Conservation (phyloP, 176 grass and related monocot genomes). For the Saccharum officinarum region DNA sequence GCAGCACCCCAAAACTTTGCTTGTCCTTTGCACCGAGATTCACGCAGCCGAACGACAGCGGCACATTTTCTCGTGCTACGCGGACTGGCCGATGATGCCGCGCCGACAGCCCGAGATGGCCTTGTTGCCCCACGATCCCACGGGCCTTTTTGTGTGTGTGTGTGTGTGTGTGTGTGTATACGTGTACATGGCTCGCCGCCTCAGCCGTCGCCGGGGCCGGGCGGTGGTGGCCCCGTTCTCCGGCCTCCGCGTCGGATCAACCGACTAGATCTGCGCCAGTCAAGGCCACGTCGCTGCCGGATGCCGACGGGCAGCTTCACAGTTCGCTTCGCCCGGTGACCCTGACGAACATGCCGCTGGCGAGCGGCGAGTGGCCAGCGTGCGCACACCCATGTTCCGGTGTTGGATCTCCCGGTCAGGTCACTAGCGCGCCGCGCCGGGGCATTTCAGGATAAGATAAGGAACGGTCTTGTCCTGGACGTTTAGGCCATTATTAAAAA, state of each 20-base stretch:
- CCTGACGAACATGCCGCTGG: not conserved
- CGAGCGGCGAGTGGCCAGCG: not conserved
- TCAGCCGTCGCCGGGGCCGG: not conserved
- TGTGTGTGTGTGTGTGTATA: no score
- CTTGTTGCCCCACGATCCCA: not conserved
- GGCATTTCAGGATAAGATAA: not conserved
- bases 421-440: not conserved
- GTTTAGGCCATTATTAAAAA: not conserved
- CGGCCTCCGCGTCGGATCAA: slow-evolving; percentile 30
- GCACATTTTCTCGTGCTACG: slow-evolving; percentile 2
- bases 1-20: not conserved
- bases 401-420: slow-evolving; percentile 38
- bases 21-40: slow-evolving; percentile 13
- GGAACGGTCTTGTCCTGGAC: slow-evolving; percentile 12
- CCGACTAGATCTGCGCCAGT: not conserved
- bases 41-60: not conserved
- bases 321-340: slow-evolving; percentile 25
- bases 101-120: slow-evolving; percentile 33
- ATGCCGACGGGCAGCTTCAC: slow-evolving; percentile 24
- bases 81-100: not conserved
- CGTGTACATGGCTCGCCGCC: not conserved
- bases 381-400: slow-evolving; percentile 34
- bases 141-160: not conserved
- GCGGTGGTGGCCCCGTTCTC: not conserved
- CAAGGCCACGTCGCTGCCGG: slow-evolving; percentile 10